phyloP scores from a whole-genome alignment of 2,329 filamentous ascomycete species.

The Alternaria dauci region DNA sequence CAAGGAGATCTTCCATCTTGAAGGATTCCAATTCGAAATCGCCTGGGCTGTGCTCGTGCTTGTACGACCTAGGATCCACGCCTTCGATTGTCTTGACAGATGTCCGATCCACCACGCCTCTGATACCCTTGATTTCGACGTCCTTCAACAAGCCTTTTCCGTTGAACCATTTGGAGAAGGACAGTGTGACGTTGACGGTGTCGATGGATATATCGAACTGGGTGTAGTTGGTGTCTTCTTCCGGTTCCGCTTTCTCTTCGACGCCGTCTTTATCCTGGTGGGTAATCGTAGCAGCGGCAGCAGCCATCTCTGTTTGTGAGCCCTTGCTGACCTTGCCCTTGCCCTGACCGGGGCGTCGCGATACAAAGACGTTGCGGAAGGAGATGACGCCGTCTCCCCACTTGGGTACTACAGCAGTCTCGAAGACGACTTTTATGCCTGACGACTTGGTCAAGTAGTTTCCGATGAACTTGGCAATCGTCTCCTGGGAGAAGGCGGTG shows the following conservation, averaged over 20 bases:
- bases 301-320: conserved; percentile 82
- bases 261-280: conserved; percentile 50
- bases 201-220: conserved; percentile 96
- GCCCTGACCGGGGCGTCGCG: conserved; percentile 82
- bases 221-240: conserved; percentile 95
- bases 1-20: conserved; percentile 90
- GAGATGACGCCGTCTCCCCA: conserved; percentile 96
- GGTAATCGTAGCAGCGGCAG: conserved; percentile 79
- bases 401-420: conserved; percentile 95
- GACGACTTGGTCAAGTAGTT: conserved; percentile 95
- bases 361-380: conserved; percentile 96
- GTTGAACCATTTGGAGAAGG: conserved; percentile 99
- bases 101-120: conserved; percentile 90
- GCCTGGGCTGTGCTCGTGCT: conserved; percentile 85
- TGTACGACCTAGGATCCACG: conserved; percentile 84
- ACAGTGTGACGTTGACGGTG: conserved; percentile 94
- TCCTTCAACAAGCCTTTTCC: conserved; percentile 90
- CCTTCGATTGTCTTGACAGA: conserved; percentile 76
- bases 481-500: conserved; percentile 97
- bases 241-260: conserved; percentile 58
- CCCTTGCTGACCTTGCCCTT: conserved; percentile 90
- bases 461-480: conserved; percentile 88
- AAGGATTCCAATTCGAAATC: conserved; percentile 98
- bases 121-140: conserved; percentile 91
- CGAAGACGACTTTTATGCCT: conserved; percentile 92